These are phyloP conservation scores for Chaetomiaceae sp. DNA, from an alignment of 2,329 filamentous ascomycete genomes.

Conservation along the genomic window DNA sequence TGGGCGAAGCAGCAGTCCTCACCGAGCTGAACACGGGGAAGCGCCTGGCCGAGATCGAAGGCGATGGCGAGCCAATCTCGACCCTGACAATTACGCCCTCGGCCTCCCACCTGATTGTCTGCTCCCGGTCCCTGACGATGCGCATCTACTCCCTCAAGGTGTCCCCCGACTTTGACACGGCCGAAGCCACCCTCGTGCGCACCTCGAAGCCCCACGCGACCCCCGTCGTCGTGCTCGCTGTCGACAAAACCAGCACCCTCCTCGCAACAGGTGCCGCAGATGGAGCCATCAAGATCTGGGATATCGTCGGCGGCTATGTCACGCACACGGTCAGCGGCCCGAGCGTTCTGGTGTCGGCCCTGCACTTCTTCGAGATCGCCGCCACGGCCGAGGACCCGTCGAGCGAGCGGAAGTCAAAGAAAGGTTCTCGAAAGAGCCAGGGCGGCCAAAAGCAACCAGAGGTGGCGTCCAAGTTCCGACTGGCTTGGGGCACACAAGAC, in stretches of 20 bases:
- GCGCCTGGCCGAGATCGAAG: conserved; percentile 81
- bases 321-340: conserved; percentile 96
- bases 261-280: conserved; percentile 91
- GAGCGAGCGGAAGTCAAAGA: conserved; percentile 39
- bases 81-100: conserved; percentile 77
- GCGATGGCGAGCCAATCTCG: conserved; percentile 73
- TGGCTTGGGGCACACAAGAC: conserved; percentile 91
- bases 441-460: conserved; percentile 39
- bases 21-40: conserved; percentile 79
- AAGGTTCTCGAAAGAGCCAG: conserved; percentile 42
- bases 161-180: conserved; percentile 50
- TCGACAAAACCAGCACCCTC: conserved; percentile 83
- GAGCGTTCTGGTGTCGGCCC: conserved; percentile 82
- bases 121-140: conserved; percentile 94
- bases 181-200: conserved; percentile 66
- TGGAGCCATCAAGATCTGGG: conserved; percentile 94
- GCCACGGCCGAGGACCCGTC: conserved; percentile 35
- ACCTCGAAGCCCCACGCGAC: conserved; percentile 87
- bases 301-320: conserved; percentile 81
- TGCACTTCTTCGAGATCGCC: conserved; percentile 83
- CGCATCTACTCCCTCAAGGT: conserved; percentile 74
- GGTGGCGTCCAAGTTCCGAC: conserved; percentile 58
- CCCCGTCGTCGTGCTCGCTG: conserved; percentile 79
- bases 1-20: conserved; percentile 89
- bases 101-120: conserved; percentile 81